Percentiles rank a stretch among this genome's conserved stretches.
Evolutionary conservation across 2,329 filamentous ascomycete genomes (phyloP).

Genomic region (Fusarium keratoplasticum): DNA sequence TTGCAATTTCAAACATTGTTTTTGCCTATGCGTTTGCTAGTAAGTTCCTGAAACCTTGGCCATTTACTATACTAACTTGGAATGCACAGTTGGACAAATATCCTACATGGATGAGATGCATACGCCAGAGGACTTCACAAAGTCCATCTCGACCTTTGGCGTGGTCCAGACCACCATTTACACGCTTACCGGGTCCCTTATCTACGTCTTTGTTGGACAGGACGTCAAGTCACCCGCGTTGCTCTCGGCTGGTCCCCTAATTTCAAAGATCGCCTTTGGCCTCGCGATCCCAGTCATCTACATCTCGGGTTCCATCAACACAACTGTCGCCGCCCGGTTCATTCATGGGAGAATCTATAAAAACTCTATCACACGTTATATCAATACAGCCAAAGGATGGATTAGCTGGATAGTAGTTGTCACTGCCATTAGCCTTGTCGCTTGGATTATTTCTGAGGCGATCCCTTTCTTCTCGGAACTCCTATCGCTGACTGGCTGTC

Average conservation of each 20-base stretch:
- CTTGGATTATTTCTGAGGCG: constrained; percentile 76
- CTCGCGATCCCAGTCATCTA: constrained; percentile 52
- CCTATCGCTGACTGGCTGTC: constrained; percentile 55
- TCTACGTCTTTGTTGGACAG: constrained; percentile 73
- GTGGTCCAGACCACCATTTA: constrained; percentile 59
- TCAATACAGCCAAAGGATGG: constrained; percentile 54
- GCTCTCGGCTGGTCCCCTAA: constrained; percentile 64
- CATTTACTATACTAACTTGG: rapidly evolving
- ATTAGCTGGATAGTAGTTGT: constrained; percentile 68
- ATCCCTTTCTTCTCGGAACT: constrained; percentile 61
- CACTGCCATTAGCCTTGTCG: constrained; percentile 66
- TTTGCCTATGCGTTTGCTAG: constrained; percentile 12
- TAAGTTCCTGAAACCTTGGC: not conserved
- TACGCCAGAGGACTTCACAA: constrained; percentile 53
- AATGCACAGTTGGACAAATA: not conserved
- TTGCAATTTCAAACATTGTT: constrained; percentile 4
- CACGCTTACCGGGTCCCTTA: constrained; percentile 69
- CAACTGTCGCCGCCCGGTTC: constrained; percentile 51
- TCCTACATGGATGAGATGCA: constrained; percentile 17
- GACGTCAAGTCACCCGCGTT: constrained; percentile 72
- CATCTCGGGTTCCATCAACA: constrained; percentile 68
- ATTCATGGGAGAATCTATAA: constrained; percentile 51
- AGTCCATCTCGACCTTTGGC: constrained; percentile 58
- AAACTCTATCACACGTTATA: constrained; percentile 49
- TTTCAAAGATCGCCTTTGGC: constrained; percentile 73